Percentiles rank a stretch among this genome's conserved stretches.
Conservation (phyloP, 2,329 filamentous ascomycete genomes). For the Phialocephala sp. region DNA sequence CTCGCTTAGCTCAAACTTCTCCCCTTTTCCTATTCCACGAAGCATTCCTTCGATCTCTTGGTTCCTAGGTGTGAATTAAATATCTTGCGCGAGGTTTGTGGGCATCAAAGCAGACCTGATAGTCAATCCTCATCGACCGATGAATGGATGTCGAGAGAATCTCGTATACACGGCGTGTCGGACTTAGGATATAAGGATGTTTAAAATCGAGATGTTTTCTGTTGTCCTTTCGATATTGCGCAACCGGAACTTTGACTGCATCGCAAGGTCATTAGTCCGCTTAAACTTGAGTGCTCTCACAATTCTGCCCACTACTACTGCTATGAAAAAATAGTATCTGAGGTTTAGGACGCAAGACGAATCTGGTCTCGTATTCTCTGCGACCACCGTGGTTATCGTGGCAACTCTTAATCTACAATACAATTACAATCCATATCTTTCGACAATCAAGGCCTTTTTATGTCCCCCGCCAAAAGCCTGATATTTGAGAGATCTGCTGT, state of each 20-base stretch:
- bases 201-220: neutral
- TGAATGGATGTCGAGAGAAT: neutral
- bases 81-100: neutral
- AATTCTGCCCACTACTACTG: neutral
- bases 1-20: constrained; percentile 3
- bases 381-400: neutral
- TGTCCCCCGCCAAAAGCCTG: neutral
- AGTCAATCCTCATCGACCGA: neutral
- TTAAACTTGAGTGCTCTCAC: neutral
- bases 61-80: neutral
- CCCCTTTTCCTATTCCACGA: neutral
- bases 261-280: neutral
- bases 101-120: neutral
- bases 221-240: neutral
- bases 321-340: neutral
- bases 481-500: neutral
- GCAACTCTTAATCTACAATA: constrained; percentile 16
- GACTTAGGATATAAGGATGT: constrained; percentile 1
- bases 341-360: too few species aligned
- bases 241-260: neutral
- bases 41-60: neutral
- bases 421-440: constrained; percentile 12
- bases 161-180: neutral
- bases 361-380: neutral
- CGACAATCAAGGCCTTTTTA: neutral